Evolutionary conservation across 23 red algal genomes (phyloP), one percentile per base, ranked within the genome.

Genomic region (Gracilaria gracilis): DNA sequence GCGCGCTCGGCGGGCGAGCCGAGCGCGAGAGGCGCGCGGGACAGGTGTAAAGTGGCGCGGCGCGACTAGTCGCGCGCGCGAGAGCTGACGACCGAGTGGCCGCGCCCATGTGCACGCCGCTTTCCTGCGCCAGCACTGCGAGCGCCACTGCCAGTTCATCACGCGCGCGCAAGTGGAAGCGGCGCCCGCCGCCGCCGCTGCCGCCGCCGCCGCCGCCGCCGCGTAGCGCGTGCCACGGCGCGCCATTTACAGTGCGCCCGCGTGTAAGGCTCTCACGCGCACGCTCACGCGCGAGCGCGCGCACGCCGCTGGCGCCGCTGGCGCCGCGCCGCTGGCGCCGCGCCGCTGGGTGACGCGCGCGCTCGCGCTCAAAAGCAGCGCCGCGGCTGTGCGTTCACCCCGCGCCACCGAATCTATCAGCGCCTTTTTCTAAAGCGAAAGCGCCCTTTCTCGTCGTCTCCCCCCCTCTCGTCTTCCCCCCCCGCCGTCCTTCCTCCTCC

Each of bases 191-290:
- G 11, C 42, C n/a, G n/a, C n/a, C n/a, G n/a, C n/a, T n/a, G n/a
- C n/a, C n/a, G n/a, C n/a, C n/a, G n/a, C n/a, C n/a, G n/a, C n/a
- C n/a, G n/a, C n/a, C n/a, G 64, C 27, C 32, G 32, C 64, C 16
- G 11, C 42, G 42, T 11, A 28, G 64, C 64, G 32, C 64, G 32
- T 36, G 64, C 64, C 64, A 69, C 64, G 64, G 64, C 64, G 64
- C 31, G 64, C 25, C 28, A 28, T 36, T 37, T 32, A 36, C 31
- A 19, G 6, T 32, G 64, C 64, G 42, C 5, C 42, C 42, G 42
- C 42, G 25, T 65, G 61, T 65, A 65, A 65, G 61, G 27, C 27
- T 5, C 61, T 4, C 61, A 24, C 61, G 61, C 25, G 24, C 23
- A 31, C 25, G 61, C 23, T n/a, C n/a, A n/a, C n/a, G n/a, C n/a